Evolutionary conservation across 306 rosid species (phyloP).

Genomic region (Prunus kanzakura): DNA sequence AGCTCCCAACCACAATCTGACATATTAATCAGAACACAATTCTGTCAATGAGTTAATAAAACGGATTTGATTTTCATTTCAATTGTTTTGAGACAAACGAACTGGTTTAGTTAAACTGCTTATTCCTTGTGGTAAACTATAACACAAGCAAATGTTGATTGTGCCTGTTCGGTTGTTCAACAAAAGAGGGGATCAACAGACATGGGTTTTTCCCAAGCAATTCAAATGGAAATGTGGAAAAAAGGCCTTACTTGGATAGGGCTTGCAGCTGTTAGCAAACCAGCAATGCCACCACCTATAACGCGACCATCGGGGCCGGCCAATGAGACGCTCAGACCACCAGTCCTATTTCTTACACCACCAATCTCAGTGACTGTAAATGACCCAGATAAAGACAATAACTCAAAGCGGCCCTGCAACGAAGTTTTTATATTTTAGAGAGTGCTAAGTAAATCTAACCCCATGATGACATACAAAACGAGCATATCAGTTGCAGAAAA

Average conservation of each 20-base stretch:
- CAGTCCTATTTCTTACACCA: conserved; percentile 46
- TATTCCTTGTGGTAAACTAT: neutral
- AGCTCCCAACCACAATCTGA: conserved; percentile 80
- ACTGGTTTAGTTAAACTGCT: neutral
- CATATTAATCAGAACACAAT: neutral
- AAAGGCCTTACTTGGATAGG: conserved; percentile 59
- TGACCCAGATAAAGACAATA: conserved; percentile 73
- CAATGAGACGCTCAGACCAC: conserved; percentile 75
- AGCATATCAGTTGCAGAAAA: neutral
- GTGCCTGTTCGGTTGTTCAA: neutral
- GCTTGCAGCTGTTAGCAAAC: conserved; percentile 70
- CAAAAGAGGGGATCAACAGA: neutral
- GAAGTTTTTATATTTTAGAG: neutral
- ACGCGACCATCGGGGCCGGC: conserved; percentile 82
- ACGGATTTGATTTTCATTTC: neutral
- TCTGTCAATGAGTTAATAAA: neutral
- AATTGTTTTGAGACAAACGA: neutral
- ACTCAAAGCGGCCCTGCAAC: conserved; percentile 83
- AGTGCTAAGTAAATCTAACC: neutral
- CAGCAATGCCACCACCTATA: conserved; percentile 81
- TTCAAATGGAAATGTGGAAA: neutral
- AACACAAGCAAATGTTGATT: too few species aligned
- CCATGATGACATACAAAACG: neutral
- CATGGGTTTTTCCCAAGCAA: neutral
- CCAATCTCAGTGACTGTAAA: conserved; percentile 36